phyloP scores from a whole-genome alignment of 495 filamentous ascomycete species.

The Oidiodendron maius region DNA sequence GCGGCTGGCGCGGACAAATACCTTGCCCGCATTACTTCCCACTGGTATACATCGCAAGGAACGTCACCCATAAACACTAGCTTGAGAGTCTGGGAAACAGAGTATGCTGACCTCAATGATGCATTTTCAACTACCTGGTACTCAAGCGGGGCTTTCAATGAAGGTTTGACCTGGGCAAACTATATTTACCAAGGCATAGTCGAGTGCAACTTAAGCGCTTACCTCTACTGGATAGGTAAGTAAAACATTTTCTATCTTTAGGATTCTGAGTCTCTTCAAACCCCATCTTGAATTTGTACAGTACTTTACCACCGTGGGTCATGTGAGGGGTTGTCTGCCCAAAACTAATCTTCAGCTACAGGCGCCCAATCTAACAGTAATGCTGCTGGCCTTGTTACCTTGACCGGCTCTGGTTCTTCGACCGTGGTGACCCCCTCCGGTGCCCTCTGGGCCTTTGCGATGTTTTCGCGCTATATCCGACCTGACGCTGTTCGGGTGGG shows the following conservation, averaged over 20 bases:
- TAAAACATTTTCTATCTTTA: slow-evolving; percentile 26
- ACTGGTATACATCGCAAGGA: slow-evolving; percentile 39
- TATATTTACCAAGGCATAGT: slow-evolving; percentile 40
- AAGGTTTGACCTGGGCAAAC: slow-evolving; percentile 52
- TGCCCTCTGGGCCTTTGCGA: background rate
- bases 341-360: no score
- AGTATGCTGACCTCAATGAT: slow-evolving; percentile 37
- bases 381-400: background rate
- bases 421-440: background rate
- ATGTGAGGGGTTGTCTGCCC: no score
- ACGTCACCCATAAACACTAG: slow-evolving; percentile 32
- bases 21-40: slow-evolving; percentile 39
- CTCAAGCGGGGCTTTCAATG: slow-evolving; percentile 33
- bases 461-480: slow-evolving; percentile 1
- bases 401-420: background rate
- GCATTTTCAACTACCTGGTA: slow-evolving; percentile 41
- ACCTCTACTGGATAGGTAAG: slow-evolving; percentile 46
- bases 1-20: slow-evolving; percentile 33
- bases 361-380: background rate
- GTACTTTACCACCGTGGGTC: no score
- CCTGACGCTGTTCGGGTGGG: background rate
- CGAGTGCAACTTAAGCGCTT: slow-evolving; percentile 37
- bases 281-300: no score
- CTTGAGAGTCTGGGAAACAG: slow-evolving; percentile 43
- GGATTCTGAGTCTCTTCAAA: slow-evolving; percentile 15